These are phyloP conservation scores for Colletotrichum sansevieriae DNA, from an alignment of 2,329 filamentous ascomycete genomes.

Conservation along the genomic window DNA sequence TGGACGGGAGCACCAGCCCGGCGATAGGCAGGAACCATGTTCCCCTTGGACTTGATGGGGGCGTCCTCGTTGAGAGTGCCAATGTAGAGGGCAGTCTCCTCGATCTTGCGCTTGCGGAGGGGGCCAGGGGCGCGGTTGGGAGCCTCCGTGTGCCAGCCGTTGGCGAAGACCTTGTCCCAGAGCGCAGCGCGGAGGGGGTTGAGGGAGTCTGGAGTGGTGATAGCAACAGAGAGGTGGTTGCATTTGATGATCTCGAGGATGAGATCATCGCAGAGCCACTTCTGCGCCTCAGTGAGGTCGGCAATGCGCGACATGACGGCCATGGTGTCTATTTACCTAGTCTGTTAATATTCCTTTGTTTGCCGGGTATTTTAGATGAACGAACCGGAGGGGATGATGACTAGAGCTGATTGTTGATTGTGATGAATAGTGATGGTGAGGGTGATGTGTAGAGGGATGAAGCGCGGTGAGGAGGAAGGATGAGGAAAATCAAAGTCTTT, in stretches of 20 bases:
- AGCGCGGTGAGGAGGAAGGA: no score
- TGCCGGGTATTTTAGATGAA: not conserved
- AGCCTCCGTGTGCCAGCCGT: conserved; percentile 18
- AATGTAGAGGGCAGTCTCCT: conserved; percentile 25
- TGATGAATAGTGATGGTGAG: not conserved
- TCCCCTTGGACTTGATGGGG: conserved; percentile 2
- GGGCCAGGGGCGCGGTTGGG: not conserved
- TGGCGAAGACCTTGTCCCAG: conserved; percentile 20
- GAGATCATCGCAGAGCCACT: conserved; percentile 26
- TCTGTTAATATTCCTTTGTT: not conserved
- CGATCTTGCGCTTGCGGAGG: conserved; percentile 20
- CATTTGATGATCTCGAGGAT: not conserved
- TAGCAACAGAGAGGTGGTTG: conserved; percentile 2
- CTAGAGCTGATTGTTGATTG: not conserved
- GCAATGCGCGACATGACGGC: conserved; percentile 1
- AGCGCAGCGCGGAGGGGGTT: not conserved
- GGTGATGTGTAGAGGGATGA: no score
- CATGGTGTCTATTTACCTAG: conserved; percentile 13
- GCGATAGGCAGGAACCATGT: conserved; percentile 12
- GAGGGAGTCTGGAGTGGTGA: conserved; percentile 4
- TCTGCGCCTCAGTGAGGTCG: not conserved
- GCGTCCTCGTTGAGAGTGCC: conserved; percentile 33
- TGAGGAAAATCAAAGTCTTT: no score
- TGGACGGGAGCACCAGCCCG: conserved; percentile 22
- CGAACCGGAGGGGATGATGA: not conserved